Evolutionary conservation across 768 basidiomycete species (phyloP).

Genomic region (Tulasnella sp.): DNA sequence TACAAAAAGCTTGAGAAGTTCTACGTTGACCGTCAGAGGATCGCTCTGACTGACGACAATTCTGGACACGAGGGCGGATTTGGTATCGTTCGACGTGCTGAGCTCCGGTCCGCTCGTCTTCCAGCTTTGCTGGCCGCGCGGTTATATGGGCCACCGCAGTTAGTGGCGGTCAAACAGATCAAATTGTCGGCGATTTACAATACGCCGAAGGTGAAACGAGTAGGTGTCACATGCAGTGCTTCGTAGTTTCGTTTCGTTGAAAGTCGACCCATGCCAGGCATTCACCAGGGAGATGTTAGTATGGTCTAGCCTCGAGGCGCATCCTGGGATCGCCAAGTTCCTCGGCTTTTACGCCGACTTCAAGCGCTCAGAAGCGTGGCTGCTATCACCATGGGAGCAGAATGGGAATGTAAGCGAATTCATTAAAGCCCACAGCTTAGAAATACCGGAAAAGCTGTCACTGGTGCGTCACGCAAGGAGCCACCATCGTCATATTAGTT

Average conservation of each 20-base stretch:
- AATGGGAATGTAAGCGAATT: constrained; percentile 2
- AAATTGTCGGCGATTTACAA: not conserved
- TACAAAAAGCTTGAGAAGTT: not conserved
- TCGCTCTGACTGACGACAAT: not conserved
- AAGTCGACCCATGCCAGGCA: not conserved
- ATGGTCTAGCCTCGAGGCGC: not conserved
- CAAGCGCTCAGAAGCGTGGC: not conserved
- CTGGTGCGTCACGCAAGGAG: not conserved
- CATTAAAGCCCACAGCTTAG: not conserved
- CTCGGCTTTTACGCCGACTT: not conserved
- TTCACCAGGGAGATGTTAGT: not conserved
- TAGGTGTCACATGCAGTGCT: not conserved
- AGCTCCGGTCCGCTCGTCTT: not conserved
- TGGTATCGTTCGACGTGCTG: not conserved
- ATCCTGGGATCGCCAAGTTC: constrained; percentile 4
- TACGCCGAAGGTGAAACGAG: not conserved
- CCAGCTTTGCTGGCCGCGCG: not conserved
- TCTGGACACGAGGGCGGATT: not conserved
- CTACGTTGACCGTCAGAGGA: not conserved
- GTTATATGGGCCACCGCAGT: not conserved
- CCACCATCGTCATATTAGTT: too few relatives aligned
- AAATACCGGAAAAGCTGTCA: not conserved
- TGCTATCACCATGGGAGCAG: not conserved
- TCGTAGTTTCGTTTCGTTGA: not conserved
- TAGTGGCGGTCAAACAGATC: not conserved